Percentiles rank a stretch among this genome's conserved stretches.
phyloP scores from a whole-genome alignment of 192 early-diverging fungal genomes.

The Coemansia sp. region DNA sequence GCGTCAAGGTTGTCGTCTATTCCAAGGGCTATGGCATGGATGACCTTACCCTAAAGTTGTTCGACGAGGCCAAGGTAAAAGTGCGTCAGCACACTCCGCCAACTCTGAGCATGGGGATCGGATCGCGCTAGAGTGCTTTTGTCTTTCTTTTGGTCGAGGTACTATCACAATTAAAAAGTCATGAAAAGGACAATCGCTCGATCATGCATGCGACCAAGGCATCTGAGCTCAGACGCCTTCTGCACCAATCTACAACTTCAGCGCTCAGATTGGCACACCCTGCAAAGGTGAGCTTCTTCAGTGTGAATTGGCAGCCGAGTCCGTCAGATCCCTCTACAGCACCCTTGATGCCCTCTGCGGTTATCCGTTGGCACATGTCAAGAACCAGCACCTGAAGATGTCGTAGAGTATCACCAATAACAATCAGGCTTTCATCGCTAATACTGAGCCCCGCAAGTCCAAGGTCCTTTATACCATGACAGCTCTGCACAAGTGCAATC shows the following conservation, averaged over 20 bases:
- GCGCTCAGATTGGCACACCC: conserved; percentile 7
- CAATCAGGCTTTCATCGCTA: conserved; percentile 13
- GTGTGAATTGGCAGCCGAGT: conserved; percentile 35
- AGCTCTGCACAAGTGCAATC: conserved; percentile 22
- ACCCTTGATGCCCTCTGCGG: conserved; percentile 22
- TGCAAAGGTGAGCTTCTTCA: conserved; percentile 23
- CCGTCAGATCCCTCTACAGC: conserved; percentile 20
- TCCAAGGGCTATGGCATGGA: conserved; percentile 94
- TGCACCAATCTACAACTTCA: conserved; percentile 31
- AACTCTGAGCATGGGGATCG: conserved; percentile 55
- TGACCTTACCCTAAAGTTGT: conserved; percentile 74
- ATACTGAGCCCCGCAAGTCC: conserved; percentile 25
- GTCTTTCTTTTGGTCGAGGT: not conserved
- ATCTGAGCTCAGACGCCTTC: conserved; percentile 17
- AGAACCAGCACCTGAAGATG: conserved; percentile 24
- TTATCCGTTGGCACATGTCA: conserved; percentile 27
- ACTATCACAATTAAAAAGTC: not conserved
- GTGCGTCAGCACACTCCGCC: conserved; percentile 76
- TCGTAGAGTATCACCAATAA: conserved; percentile 25
- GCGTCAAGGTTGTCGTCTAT: conserved; percentile 91
- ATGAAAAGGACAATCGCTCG: not conserved
- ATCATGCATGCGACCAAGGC: conserved; percentile 7
- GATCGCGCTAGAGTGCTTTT: conserved; percentile 17
- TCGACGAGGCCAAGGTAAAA: conserved; percentile 78
- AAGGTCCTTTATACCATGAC: conserved; percentile 12